Evolutionary conservation across 305 asterid species (phyloP), one percentile per base, ranked within the genome.

Genomic region (Plantago coronopus): DNA sequence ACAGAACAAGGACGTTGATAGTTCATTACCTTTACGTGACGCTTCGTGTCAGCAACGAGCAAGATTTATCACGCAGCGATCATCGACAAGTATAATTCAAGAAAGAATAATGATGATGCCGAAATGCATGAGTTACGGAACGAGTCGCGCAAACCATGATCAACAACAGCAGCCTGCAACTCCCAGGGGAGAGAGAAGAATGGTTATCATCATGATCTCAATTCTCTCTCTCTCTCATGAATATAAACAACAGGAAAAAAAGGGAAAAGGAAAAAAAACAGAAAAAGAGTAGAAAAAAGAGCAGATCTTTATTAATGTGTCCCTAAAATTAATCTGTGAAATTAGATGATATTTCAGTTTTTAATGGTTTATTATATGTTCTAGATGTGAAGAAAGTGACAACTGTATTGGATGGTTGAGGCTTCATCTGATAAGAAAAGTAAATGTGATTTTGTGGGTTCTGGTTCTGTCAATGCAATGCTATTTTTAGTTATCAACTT

Each of bases 121-220:
- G 48, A 19, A 61, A 54, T 67, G 72, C 71, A 71, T 63, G 59
- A 25, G 13, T 38, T 12, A 57, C 54, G 40, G 16, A 18, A 43
- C 21, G 19, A 23, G 54, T 74, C 48, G 71, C 63, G 72, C 65
- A 19, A 43, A 65, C 65, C 69, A 58, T 66, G 72, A 48, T 64
- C 62, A 21, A 45, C 51, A 69, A 45, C 58, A 68, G 14, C 56
- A 58, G 11, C 4, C 8, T 37, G 62, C 58, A 74, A 57, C 67
- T 64, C 60, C 72, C 40, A 54, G 65, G 59, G 46, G 76, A 34
- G 61, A 65, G 61, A 61, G 54, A 57, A 49, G 62, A 59, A 53
- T 29, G 69, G 54, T 40, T 49, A 38, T 38, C 44, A 38, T 38
- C 44, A 43, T 62, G 66, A 38, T 54, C 59, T 38, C 65, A 61